Percentiles rank a stretch among this genome's conserved stretches.
These are phyloP conservation scores for Euphorbia lathyris DNA, from an alignment of 345 rosid genomes.

Conservation along the genomic window DNA sequence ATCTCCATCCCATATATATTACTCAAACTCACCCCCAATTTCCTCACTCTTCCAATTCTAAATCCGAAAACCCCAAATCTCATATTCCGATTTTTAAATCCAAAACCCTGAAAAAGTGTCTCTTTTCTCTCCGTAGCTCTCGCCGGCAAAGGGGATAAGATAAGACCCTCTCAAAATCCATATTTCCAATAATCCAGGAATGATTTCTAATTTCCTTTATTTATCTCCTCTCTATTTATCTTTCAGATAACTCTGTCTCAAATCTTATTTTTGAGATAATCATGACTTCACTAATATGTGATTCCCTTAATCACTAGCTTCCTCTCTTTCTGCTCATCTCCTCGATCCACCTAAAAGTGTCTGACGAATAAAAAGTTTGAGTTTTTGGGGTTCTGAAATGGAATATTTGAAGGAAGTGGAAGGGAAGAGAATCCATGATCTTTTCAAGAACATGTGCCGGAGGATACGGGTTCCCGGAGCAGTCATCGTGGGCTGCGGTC, in stretches of 20 bases:
- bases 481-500: constrained; percentile 81
- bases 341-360: not conserved
- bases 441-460: constrained; percentile 17
- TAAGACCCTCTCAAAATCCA: constrained; percentile 13
- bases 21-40: not conserved
- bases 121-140: not conserved
- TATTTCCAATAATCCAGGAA: constrained; percentile 6
- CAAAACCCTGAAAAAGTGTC: not conserved
- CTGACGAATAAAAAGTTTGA: not conserved
- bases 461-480: constrained; percentile 46
- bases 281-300: not conserved
- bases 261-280: not conserved
- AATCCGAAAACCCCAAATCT: not conserved
- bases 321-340: not conserved
- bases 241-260: constrained; percentile 3
- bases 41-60: too few relatives aligned
- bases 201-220: not conserved
- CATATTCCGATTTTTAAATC: not conserved
- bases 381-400: constrained; percentile 30
- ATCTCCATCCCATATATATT: not conserved
- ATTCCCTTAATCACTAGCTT: not conserved
- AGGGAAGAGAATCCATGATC: constrained; percentile 54
- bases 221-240: not conserved
- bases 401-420: constrained; percentile 43
- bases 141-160: not conserved